Conservation (phyloP, 805 yeast genomes). For the Candida nanaspora region DNA sequence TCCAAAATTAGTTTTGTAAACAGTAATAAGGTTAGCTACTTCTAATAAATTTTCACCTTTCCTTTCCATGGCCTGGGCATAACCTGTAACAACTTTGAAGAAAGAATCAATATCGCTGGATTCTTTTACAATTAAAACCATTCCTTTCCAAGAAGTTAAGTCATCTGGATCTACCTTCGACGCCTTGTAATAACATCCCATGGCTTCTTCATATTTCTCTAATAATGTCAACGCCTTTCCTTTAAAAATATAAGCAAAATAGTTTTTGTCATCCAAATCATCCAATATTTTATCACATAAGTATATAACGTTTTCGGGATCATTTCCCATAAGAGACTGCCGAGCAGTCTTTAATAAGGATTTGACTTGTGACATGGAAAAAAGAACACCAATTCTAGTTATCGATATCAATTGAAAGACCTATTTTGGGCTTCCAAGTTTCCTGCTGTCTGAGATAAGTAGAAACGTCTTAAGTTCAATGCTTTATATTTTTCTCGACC, state of each 20-base stretch:
- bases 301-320: conserved; percentile 57
- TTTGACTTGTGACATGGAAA: conserved; percentile 8
- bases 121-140: conserved; percentile 38
- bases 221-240: conserved; percentile 61
- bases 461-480: no score
- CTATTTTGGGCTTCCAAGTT: no score
- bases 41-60: conserved; percentile 39
- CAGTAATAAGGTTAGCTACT: conserved; percentile 38
- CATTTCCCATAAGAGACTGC: conserved; percentile 43
- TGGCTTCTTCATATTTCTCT: conserved; percentile 32
- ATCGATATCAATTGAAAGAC: no score
- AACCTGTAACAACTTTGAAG: conserved; percentile 40
- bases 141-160: conserved; percentile 77
- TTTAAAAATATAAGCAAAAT: conserved; percentile 60
- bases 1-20: conserved; percentile 30
- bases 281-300: conserved; percentile 48
- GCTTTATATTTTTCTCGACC: no score
- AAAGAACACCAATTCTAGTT: background rate
- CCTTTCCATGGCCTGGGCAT: conserved; percentile 33
- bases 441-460: no score
- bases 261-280: conserved; percentile 45
- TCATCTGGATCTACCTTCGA: conserved; percentile 42
- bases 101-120: conserved; percentile 33
- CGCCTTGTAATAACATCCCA: conserved; percentile 40
- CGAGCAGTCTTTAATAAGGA: conserved; percentile 40